Evolutionary conservation across 805 yeast genomes (phyloP).

Genomic region (Danielozyma ontarioensis): DNA sequence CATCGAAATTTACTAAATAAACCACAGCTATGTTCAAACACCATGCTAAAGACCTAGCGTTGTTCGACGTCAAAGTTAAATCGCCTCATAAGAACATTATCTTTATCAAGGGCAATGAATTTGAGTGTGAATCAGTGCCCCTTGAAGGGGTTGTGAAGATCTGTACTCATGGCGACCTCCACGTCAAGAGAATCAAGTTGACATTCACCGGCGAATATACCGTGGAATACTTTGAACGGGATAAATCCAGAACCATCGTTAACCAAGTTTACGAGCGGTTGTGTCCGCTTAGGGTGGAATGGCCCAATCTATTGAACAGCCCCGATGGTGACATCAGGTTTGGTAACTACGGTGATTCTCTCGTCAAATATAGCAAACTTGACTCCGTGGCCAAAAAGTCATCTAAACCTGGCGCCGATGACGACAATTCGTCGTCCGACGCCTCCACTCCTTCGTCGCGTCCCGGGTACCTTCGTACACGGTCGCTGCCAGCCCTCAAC

Average conservation of each 20-base stretch:
- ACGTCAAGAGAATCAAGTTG: slow-evolving; percentile 34
- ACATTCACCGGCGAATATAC: slow-evolving; percentile 39
- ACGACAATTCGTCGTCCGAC: slow-evolving; percentile 4
- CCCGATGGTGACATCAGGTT: slow-evolving; percentile 32
- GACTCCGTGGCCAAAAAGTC: slow-evolving; percentile 12
- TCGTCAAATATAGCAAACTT: slow-evolving; percentile 15
- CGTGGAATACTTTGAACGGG: slow-evolving; percentile 35
- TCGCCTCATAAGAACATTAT: slow-evolving; percentile 38
- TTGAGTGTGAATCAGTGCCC: slow-evolving; percentile 39
- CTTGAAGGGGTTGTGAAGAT: slow-evolving; percentile 46
- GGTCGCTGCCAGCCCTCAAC: slow-evolving; percentile 23
- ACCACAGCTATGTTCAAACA: slow-evolving; percentile 21
- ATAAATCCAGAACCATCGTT: slow-evolving; percentile 20
- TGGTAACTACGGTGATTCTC: slow-evolving; percentile 40
- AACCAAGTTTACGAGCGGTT: slow-evolving; percentile 34
- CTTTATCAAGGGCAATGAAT: slow-evolving; percentile 39
- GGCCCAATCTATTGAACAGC: slow-evolving; percentile 43
- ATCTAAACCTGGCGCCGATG: background rate
- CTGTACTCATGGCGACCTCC: slow-evolving; percentile 38
- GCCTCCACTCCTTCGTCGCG: slow-evolving; percentile 1
- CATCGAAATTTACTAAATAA: too few species aligned
- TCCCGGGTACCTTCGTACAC: slow-evolving; percentile 17
- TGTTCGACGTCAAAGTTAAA: slow-evolving; percentile 33
- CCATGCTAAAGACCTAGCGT: slow-evolving; percentile 17
- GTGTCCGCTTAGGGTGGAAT: slow-evolving; percentile 37